Conservation (phyloP, 345 rosid species). For the Garcia nutans region DNA sequence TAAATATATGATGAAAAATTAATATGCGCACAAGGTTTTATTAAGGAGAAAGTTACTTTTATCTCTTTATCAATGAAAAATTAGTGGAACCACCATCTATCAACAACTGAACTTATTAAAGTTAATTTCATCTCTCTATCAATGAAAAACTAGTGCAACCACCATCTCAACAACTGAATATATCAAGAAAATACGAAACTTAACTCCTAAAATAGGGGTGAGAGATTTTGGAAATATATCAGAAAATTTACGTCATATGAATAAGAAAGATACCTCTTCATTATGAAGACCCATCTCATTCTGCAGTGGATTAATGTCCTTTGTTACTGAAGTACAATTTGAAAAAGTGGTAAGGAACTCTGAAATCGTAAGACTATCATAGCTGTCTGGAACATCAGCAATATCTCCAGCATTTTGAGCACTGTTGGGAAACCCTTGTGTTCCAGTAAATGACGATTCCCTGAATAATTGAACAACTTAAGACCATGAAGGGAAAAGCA, state of each 20-base stretch:
- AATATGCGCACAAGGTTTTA: neutral
- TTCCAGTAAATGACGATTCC: conserved; percentile 53
- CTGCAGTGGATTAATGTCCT: conserved; percentile 46
- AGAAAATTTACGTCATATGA: neutral
- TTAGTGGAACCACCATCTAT: neutral
- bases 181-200: neutral
- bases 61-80: neutral
- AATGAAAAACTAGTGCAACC: neutral
- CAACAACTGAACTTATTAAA: neutral
- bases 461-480: conserved; percentile 40
- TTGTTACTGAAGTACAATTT: conserved; percentile 52
- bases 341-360: conserved; percentile 65
- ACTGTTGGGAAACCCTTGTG: conserved; percentile 43
- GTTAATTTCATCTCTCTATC: neutral
- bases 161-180: neutral
- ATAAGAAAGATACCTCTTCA: conserved; percentile 56
- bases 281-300: conserved; percentile 59
- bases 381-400: conserved; percentile 62
- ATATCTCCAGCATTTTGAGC: conserved; percentile 43
- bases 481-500: conserved; percentile 20
- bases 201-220: neutral
- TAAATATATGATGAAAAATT: neutral
- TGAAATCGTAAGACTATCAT: conserved; percentile 77
- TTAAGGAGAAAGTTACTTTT: neutral
- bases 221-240: neutral